Evolutionary conservation across 2,329 filamentous ascomycete species (phyloP).

Genomic region (Sarocladium oryzae): DNA sequence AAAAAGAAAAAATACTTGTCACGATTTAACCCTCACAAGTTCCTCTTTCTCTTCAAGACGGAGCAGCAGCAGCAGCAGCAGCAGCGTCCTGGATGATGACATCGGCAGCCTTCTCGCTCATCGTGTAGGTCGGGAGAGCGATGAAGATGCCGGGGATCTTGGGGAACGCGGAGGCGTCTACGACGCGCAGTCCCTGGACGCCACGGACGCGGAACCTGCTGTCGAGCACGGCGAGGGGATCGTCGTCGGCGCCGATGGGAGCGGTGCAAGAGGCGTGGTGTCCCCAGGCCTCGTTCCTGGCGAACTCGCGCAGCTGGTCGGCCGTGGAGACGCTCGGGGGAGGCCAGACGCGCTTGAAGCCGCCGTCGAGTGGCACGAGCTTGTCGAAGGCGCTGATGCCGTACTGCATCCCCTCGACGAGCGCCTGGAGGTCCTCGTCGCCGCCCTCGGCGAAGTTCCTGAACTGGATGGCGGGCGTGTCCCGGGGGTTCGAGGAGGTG

Average conservation of each 20-base stretch:
- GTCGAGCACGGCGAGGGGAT: conserved; percentile 48
- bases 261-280: conserved; percentile 51
- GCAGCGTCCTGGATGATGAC: conserved; percentile 31
- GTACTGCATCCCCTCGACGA: conserved; percentile 39
- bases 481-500: conserved; percentile 52
- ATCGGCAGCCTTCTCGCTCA: conserved; percentile 56
- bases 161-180: conserved; percentile 52
- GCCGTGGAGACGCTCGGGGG: conserved; percentile 33
- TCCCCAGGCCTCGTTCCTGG: conserved; percentile 40
- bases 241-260: conserved; percentile 45
- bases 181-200: conserved; percentile 45
- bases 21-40: too few species aligned
- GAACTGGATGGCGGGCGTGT: conserved; percentile 57
- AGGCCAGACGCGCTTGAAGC: conserved; percentile 26
- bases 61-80: too few species aligned
- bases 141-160: conserved; percentile 41
- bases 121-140: conserved; percentile 48
- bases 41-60: too few species aligned
- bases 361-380: conserved; percentile 30
- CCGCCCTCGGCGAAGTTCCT: conserved; percentile 46
- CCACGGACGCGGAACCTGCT: conserved; percentile 46
- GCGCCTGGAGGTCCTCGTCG: conserved; percentile 35
- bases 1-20: too few species aligned
- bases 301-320: conserved; percentile 37
- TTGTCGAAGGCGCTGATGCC: conserved; percentile 33